These are phyloP conservation scores for Ogataea sp. DNA, from an alignment of 805 yeast species.

Conservation along the genomic window DNA sequence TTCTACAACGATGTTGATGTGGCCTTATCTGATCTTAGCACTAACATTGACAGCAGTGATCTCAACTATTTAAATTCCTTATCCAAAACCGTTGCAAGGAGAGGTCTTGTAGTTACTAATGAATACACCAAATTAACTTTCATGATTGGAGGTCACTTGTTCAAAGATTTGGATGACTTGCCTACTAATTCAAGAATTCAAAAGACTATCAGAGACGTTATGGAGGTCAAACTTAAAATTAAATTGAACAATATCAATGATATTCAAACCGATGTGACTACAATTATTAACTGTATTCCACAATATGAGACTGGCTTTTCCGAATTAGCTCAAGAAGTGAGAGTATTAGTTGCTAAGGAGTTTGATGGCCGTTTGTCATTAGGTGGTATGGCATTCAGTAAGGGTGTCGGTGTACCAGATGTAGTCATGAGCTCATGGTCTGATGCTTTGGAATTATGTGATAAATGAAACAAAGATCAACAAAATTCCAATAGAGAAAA, in stretches of 20 bases:
- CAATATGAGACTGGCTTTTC: constrained; percentile 69
- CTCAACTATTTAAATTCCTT: constrained; percentile 7
- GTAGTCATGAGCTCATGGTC: constrained; percentile 59
- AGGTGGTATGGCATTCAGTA: constrained; percentile 77
- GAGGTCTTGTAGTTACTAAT: constrained; percentile 12
- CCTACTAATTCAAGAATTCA: constrained; percentile 15
- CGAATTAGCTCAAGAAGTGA: constrained; percentile 29
- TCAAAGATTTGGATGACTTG: constrained; percentile 5
- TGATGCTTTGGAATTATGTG: constrained; percentile 36
- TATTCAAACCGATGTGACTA: constrained; percentile 13
- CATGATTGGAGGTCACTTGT: constrained; percentile 71
- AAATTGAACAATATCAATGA: constrained; percentile 5
- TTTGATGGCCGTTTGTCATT: constrained; percentile 38
- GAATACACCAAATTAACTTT: constrained; percentile 68
- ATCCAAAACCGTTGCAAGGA: constrained; percentile 10
- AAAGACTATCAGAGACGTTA: constrained; percentile 14
- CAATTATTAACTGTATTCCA: constrained; percentile 62
- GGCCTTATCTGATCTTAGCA: constrained; percentile 4
- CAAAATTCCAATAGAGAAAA: no score
- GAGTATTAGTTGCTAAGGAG: constrained; percentile 22
- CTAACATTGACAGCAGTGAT: not conserved
- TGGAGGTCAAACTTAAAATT: constrained; percentile 11
- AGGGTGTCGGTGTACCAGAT: constrained; percentile 87
- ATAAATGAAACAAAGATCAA: not conserved
- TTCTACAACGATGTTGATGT: constrained; percentile 11